Conservation (phyloP, 2,329 filamentous ascomycete genomes). For the Hypoxylon rubiginosum region DNA sequence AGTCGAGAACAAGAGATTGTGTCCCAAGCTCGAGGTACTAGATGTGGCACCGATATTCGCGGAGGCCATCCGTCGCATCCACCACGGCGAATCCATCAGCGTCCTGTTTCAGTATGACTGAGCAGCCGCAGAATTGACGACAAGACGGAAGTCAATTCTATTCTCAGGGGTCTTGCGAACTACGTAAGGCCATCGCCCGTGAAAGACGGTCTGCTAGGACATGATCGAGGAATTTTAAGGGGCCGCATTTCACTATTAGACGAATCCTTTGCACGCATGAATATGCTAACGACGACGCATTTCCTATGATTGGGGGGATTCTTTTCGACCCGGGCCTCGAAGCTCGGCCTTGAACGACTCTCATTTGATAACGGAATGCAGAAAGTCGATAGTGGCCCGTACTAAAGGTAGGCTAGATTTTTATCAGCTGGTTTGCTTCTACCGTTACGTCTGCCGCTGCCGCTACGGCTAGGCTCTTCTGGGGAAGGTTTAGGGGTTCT, state of each 20-base stretch:
- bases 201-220: constrained; percentile 29
- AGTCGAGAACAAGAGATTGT: constrained; percentile 79
- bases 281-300: constrained; percentile 29
- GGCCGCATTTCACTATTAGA: constrained; percentile 28
- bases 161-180: constrained; percentile 9
- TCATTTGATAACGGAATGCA: constrained; percentile 36
- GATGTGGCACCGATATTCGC: constrained; percentile 94
- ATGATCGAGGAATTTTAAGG: constrained; percentile 19
- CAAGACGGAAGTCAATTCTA: constrained; percentile 19
- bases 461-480: constrained; percentile 38
- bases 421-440: constrained; percentile 37
- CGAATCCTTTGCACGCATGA: constrained; percentile 23
- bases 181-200: constrained; percentile 17
- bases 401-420: constrained; percentile 41
- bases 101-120: constrained; percentile 90
- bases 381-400: constrained; percentile 29
- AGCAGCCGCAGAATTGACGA: constrained; percentile 27
- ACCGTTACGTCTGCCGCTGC: constrained; percentile 28
- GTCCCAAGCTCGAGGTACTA: constrained; percentile 90
- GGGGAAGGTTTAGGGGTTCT: constrained; percentile 44
- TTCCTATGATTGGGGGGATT: constrained; percentile 35
- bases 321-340: constrained; percentile 28
- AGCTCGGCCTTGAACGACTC: constrained; percentile 35
- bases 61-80: constrained; percentile 94
- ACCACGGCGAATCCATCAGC: constrained; percentile 98